A percentile compares a stretch with the other conserved stretches of the same genome.
Evolutionary conservation across 202 grass and related monocot genomes (phyloP).

Genomic region (Carex sylvatica): DNA sequence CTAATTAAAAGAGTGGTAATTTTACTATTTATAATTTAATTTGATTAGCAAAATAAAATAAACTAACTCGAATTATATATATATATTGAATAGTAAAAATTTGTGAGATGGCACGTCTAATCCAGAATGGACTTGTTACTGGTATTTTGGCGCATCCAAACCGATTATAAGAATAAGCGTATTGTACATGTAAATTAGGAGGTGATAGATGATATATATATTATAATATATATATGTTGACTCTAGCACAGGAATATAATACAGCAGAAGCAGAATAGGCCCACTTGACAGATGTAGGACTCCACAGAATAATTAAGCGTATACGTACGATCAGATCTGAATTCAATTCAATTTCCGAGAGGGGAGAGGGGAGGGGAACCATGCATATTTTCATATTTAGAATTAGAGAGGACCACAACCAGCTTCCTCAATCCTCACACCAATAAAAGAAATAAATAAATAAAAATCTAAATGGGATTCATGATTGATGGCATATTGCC

Average conservation of each 20-base stretch:
- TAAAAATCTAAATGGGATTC: not conserved
- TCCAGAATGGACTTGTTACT: no score
- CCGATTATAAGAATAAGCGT: not conserved
- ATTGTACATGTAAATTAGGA: not conserved
- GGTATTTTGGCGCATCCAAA: no score
- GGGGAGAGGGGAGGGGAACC: not conserved
- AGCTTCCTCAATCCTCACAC: not conserved
- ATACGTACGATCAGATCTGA: slow-evolving; percentile 1
- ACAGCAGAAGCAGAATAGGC: not conserved
- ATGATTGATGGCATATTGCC: no score
- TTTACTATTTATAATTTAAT: no score
- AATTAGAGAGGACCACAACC: not conserved
- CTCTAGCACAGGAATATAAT: not conserved
- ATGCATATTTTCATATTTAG: not conserved
- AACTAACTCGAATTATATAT: no score
- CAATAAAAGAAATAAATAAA: not conserved
- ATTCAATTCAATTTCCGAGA: slow-evolving; percentile 31
- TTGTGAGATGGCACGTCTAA: no score
- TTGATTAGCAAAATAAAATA: no score
- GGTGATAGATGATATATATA: not conserved
- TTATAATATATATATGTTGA: no score
- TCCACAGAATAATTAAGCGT: not conserved
- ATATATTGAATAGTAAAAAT: no score
- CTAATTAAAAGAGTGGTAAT: no score
- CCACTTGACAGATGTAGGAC: slow-evolving; percentile 12